Conservation (phyloP, 2,329 filamentous ascomycete species). For the Colletotrichum tabaci region DNA sequence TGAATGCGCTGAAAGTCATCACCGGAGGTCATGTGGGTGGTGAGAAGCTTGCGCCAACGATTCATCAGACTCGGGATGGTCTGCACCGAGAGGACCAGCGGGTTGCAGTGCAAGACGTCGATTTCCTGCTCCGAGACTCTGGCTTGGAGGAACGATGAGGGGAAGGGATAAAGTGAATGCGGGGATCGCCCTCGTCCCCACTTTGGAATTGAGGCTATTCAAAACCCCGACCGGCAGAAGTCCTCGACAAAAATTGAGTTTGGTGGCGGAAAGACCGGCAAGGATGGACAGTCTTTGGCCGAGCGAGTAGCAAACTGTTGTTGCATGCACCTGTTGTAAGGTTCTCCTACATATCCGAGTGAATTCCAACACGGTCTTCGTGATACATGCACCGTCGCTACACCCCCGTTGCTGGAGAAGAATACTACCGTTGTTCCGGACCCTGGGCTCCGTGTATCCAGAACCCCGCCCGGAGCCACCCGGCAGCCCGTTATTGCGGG, state of each 20-base stretch:
- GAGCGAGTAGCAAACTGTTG: background rate
- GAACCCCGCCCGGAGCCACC: conserved; percentile 3
- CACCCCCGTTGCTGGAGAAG: background rate
- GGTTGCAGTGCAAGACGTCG: background rate
- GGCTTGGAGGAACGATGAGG: conserved; percentile 26
- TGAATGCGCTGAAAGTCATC: background rate
- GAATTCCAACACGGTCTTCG: background rate
- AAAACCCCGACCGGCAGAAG: conserved; percentile 30
- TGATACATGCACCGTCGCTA: background rate
- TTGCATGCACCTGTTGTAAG: background rate
- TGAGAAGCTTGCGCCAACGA: background rate
- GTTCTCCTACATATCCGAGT: background rate
- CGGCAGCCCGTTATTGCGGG: conserved; percentile 18
- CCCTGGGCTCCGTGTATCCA: conserved; percentile 3
- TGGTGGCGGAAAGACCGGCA: background rate
- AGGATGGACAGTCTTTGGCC: background rate
- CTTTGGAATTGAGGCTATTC: conserved; percentile 41
- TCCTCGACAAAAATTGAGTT: conserved; percentile 5
- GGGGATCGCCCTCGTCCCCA: conserved; percentile 34
- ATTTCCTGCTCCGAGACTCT: background rate
- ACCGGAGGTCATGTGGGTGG: conserved; percentile 6
- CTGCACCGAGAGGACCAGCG: conserved; percentile 22
- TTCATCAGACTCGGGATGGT: conserved; percentile 16
- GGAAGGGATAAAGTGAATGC: conserved; percentile 28
- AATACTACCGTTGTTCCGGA: conserved; percentile 4